Evolutionary conservation across 805 yeast species (phyloP).

Genomic region (Myxozyma sirexii): DNA sequence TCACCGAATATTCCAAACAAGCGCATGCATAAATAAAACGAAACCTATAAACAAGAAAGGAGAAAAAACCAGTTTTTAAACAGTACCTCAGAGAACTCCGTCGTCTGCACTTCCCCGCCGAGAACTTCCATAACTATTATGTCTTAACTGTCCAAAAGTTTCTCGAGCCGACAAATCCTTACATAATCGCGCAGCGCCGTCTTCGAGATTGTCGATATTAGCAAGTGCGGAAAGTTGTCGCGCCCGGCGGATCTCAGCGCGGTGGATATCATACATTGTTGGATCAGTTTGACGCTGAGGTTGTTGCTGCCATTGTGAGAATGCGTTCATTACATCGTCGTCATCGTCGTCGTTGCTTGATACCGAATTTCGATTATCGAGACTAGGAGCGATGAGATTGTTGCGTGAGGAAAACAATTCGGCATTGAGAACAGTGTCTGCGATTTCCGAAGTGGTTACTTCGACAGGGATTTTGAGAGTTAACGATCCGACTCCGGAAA

Average conservation of each 20-base stretch:
- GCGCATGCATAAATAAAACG: too few relatives aligned
- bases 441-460: conserved; percentile 17
- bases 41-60: too few relatives aligned
- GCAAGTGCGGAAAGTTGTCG: conserved; percentile 2
- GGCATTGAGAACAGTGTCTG: conserved; percentile 13
- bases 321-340: conserved; percentile 9
- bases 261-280: conserved; percentile 11
- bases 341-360: not conserved
- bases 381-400: not conserved
- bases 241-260: not conserved
- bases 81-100: too few relatives aligned
- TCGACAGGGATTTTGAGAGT: conserved; percentile 22
- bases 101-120: not conserved
- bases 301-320: conserved; percentile 7
- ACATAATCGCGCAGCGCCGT: conserved; percentile 1
- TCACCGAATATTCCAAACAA: too few relatives aligned
- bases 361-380: not conserved
- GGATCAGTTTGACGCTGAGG: not conserved
- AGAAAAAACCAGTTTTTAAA: too few relatives aligned
- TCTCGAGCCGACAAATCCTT: not conserved
- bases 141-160: not conserved
- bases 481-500: conserved; percentile 5
- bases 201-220: not conserved
- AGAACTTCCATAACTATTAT: not conserved
- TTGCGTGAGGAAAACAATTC: not conserved